A percentile compares a stretch with the other conserved stretches of the same genome.
These are phyloP conservation scores for Datura wrightii DNA, from an alignment of 257 asterid genomes.

Conservation along the genomic window DNA sequence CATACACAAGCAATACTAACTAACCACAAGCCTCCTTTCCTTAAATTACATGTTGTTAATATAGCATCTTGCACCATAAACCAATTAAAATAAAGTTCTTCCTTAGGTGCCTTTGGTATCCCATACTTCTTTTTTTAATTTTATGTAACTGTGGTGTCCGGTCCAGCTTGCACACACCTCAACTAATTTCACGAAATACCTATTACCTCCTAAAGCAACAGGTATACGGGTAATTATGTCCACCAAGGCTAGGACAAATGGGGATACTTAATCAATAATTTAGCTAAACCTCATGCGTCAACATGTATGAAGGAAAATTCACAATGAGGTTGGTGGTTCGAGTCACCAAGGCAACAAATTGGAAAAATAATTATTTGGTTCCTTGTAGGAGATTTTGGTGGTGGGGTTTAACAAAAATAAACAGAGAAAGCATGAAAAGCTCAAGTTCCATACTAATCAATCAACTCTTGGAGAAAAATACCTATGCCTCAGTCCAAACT, in stretches of 20 bases:
- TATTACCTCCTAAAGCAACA: too few species aligned
- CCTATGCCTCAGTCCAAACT: neutral
- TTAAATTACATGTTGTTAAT: neutral
- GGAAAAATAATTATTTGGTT: neutral
- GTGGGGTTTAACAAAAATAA: neutral
- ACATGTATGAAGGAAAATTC: neutral
- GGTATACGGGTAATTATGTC: too few species aligned
- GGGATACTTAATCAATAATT: neutral
- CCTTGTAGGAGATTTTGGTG: neutral
- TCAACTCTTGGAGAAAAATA: neutral
- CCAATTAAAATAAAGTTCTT: neutral
- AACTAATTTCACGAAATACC: too few species aligned
- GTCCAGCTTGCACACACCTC: too few species aligned
- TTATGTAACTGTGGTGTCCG: too few species aligned
- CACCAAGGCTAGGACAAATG: too few species aligned
- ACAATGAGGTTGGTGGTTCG: neutral
- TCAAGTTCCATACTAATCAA: neutral
- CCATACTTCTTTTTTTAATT: neutral
- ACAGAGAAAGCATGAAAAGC: neutral
- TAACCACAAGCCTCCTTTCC: conserved; percentile 7
- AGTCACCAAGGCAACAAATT: neutral
- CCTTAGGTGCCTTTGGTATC: neutral
- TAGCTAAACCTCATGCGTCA: neutral
- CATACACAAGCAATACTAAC: neutral
- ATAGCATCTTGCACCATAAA: neutral